phyloP scores from a whole-genome alignment of 176 grass and related monocot genomes.

The sorghum (Sorghum bicolor) region DNA sequence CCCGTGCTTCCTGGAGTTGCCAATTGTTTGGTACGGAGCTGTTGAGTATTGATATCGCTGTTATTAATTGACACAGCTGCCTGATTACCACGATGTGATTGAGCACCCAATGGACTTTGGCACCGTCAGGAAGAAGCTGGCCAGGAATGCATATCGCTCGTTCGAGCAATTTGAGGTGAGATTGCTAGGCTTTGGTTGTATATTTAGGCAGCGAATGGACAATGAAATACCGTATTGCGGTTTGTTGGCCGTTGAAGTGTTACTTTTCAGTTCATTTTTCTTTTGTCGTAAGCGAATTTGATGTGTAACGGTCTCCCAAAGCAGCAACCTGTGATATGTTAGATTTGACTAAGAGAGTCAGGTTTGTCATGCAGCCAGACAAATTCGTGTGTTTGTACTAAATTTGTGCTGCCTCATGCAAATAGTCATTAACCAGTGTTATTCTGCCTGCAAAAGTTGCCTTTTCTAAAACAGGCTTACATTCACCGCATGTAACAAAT shows the following conservation, averaged over 20 bases:
- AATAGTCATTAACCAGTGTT: not conserved
- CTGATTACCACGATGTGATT: constrained; percentile 96
- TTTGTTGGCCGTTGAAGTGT: not conserved
- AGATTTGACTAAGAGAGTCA: not conserved
- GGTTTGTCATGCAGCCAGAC: not conserved
- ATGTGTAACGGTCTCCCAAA: not conserved
- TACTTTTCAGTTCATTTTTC: constrained; percentile 20
- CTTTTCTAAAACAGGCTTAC: not conserved
- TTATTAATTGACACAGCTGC: constrained; percentile 63
- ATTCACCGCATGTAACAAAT: not conserved
- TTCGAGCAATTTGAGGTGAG: constrained; percentile 97
- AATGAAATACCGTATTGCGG: not conserved
- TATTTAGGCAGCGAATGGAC: not conserved
- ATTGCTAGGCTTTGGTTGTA: not conserved
- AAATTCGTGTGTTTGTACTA: not conserved
- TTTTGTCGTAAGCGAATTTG: constrained; percentile 30
- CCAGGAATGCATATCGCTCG: constrained; percentile 66
- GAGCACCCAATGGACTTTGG: constrained; percentile 98
- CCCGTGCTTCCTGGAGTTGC: constrained; percentile 24
- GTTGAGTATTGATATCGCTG: constrained; percentile 33
- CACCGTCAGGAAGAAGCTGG: constrained; percentile 87
- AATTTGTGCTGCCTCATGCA: not conserved
- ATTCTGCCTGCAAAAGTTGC: not conserved
- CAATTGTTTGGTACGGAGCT: not conserved
- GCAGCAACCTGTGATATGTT: not conserved